A percentile compares a stretch with the other conserved stretches of the same genome.
phyloP scores from a whole-genome alignment of 257 asterid species.

The Ophiorrhiza pumila region DNA sequence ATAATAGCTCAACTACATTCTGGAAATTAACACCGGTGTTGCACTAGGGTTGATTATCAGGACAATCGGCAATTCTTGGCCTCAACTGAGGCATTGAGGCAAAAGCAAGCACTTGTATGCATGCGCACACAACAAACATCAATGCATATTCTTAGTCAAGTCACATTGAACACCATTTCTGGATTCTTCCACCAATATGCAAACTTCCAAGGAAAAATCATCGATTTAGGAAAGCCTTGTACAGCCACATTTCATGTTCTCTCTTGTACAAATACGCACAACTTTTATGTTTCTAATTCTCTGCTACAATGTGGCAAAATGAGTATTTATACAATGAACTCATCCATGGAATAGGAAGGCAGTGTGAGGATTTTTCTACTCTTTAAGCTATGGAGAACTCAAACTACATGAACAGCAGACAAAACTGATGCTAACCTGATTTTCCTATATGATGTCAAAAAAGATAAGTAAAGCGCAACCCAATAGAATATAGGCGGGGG shows the following conservation, averaged over 20 bases:
- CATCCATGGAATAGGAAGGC: not conserved
- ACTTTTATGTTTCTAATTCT: not conserved
- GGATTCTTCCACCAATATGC: not conserved
- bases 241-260: not conserved
- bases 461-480: not conserved
- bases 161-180: not conserved
- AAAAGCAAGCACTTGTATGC: no score
- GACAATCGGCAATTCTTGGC: not conserved
- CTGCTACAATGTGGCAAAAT: not conserved
- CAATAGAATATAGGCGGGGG: not conserved
- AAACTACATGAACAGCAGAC: conserved; percentile 2
- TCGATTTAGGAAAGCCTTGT: not conserved
- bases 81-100: no score
- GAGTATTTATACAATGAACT: conserved; percentile 6
- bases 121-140: no score
- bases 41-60: not conserved
- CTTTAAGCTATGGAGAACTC: not conserved
- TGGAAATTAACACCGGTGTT: not conserved
- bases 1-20: not conserved
- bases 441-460: conserved; percentile 1
- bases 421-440: conserved; percentile 17
- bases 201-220: not conserved
- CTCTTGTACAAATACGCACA: not conserved
- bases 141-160: not conserved
- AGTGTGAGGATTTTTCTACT: not conserved